A percentile compares a stretch with the other conserved stretches of the same genome.
Conservation (phyloP, 371 early-diverging fungal genomes). For the Sporodiniella umbellata region DNA sequence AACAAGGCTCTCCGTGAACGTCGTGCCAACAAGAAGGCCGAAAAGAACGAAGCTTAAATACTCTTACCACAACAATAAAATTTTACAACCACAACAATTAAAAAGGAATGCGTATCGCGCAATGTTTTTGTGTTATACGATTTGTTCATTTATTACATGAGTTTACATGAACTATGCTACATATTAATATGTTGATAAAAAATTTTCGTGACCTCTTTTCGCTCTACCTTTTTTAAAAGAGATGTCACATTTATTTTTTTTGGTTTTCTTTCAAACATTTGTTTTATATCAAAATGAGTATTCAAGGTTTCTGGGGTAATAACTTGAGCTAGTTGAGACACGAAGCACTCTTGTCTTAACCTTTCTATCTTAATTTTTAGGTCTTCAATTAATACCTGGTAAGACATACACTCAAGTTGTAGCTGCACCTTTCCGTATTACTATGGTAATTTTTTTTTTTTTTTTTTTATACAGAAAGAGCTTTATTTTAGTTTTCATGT, state of each 20-base stretch:
- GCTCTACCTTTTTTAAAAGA: not conserved
- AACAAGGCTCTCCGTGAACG: constrained; percentile 96
- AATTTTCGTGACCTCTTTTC: constrained; percentile 2
- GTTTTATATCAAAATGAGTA: constrained; percentile 16
- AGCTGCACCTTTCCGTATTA: constrained; percentile 71
- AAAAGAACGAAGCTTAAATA: constrained; percentile 16
- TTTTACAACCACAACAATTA: not conserved
- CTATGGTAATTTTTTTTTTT: constrained; percentile 55
- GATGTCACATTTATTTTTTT: constrained; percentile 4
- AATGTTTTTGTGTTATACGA: no score
- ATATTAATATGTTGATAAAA: not conserved
- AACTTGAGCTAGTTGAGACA: no score
- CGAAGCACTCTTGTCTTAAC: not conserved
- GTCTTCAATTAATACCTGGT: constrained; percentile 59
- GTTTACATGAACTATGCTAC: no score
- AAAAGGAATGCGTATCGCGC: no score
- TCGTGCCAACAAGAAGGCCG: constrained; percentile 90
- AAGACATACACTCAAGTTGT: constrained; percentile 74
- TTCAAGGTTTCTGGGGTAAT: constrained; percentile 52
- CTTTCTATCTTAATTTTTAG: constrained; percentile 11
- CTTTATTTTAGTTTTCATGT: not conserved
- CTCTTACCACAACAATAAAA: not conserved
- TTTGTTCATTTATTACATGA: no score
- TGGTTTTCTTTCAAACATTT: not conserved
- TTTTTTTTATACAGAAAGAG: not conserved